A percentile compares a stretch with the other conserved stretches of the same genome.
Conservation (phyloP, 2,329 filamentous ascomycete genomes). For the Cladosporium sp. region DNA sequence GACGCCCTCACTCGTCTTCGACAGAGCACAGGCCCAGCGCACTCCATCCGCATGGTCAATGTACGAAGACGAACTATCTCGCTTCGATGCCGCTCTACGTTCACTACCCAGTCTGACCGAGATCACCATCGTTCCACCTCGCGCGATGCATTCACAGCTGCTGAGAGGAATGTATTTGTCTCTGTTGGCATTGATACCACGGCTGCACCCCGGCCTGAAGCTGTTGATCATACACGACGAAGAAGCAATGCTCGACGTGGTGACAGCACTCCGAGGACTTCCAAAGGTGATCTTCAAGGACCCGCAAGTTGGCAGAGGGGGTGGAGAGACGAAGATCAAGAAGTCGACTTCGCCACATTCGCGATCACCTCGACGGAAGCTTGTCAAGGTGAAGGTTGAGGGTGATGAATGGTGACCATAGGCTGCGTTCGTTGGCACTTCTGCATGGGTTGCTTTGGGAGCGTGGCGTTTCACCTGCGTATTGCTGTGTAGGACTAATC, state of each 20-base stretch:
- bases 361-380: neutral
- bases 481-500: neutral
- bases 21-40: constrained; percentile 5
- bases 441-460: neutral
- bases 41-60: constrained; percentile 27
- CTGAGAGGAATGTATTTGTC: constrained; percentile 30
- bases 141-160: constrained; percentile 26
- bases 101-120: constrained; percentile 25
- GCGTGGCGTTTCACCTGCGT: neutral
- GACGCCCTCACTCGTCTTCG: constrained; percentile 25
- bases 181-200: constrained; percentile 26
- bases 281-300: constrained; percentile 22
- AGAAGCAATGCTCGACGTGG: constrained; percentile 88
- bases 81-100: constrained; percentile 26
- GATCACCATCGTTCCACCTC: constrained; percentile 27
- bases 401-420: neutral
- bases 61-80: constrained; percentile 31
- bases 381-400: neutral
- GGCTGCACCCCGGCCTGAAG: constrained; percentile 24
- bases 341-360: neutral
- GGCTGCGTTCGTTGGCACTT: neutral
- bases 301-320: constrained; percentile 1
- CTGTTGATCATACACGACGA: constrained; percentile 88
- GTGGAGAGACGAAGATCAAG: constrained; percentile 13
- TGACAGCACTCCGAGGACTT: constrained; percentile 23